phyloP scores from a whole-genome alignment of 305 asterid species.

The Fraxinus xanthoxyloides region DNA sequence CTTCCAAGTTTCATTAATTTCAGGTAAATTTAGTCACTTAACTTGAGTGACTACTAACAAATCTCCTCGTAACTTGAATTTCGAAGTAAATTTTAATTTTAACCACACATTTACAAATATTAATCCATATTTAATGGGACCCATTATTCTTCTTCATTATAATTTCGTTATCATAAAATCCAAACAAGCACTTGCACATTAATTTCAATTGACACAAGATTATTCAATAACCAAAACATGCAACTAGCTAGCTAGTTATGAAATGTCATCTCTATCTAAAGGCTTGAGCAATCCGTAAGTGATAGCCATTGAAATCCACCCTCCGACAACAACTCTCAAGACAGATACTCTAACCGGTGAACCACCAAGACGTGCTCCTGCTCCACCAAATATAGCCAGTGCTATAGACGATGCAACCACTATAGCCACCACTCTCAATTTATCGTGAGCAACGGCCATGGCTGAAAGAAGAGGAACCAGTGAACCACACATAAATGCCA shows the following conservation, averaged over 20 bases:
- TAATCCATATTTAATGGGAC: no score
- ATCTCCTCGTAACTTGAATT: not conserved
- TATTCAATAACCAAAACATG: not conserved
- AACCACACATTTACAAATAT: no score
- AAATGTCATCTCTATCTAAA: constrained; percentile 31
- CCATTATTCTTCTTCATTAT: not conserved
- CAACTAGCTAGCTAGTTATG: not conserved
- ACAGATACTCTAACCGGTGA: constrained; percentile 44
- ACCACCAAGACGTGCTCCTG: constrained; percentile 57
- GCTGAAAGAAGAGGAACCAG: constrained; percentile 45
- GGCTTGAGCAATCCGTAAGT: constrained; percentile 57
- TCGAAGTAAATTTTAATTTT: no score
- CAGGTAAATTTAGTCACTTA: no score
- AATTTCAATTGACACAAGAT: not conserved
- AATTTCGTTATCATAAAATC: not conserved
- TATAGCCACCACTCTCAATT: constrained; percentile 29
- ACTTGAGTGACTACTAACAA: not conserved
- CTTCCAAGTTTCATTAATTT: no score
- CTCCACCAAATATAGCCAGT: constrained; percentile 40
- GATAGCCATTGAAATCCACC: constrained; percentile 63
- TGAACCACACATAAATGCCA: constrained; percentile 53
- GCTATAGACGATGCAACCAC: constrained; percentile 41
- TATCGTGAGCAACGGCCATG: constrained; percentile 20
- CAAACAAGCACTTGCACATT: not conserved
- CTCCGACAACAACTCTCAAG: constrained; percentile 52